Evolutionary conservation across 768 basidiomycete genomes (phyloP), one percentile per base, ranked within the genome.

Genomic region (Lactarius sanguifluus): DNA sequence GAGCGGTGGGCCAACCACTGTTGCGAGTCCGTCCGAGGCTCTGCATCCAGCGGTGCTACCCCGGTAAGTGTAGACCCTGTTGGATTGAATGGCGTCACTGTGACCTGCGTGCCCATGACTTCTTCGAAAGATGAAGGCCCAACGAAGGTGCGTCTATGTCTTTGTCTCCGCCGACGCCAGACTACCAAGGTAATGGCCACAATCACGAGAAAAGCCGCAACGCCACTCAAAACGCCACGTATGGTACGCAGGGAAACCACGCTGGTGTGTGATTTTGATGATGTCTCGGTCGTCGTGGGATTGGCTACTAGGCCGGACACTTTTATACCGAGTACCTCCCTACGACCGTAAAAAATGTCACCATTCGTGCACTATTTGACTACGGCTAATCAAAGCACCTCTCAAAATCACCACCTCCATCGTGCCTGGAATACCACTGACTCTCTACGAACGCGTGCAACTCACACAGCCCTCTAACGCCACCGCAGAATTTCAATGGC

Each of bases 331-430:
- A 30, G 3, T 32, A 32, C 30, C 5, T 5, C 8, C n/a, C 43
- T 13, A 45, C 47, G 10, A 13, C 10, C 10, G n/a, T 34, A 28
- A 28, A 28, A 28, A 28, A 28, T 32, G 30, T 32, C 3, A 56
- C 28, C 3, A 16, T 18, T 1, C 56, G 18, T 57, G 30, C 30
- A 20, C 16, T 1, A 34, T 20, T 15, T 9, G 9, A 15, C 2
- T 30, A 56, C 25, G 20, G 16, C 61, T 66, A 54, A 23, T 64
- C 30, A 10, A 55, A 65, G 52, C 90, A 91, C 72, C 75, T 84
- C 70, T 85, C 85, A 75, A 86, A 92, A 71, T 91, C 88, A 2
- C 91, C 91, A 3, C 83, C 79, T 0, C 91, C 93, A 64, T 87
- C 81, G 43, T 80, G 80, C 69, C 83, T 79, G 1, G 92, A 83